Conservation (phyloP, 2,329 filamentous ascomycete species). For the Verticillium albo-atrum region DNA sequence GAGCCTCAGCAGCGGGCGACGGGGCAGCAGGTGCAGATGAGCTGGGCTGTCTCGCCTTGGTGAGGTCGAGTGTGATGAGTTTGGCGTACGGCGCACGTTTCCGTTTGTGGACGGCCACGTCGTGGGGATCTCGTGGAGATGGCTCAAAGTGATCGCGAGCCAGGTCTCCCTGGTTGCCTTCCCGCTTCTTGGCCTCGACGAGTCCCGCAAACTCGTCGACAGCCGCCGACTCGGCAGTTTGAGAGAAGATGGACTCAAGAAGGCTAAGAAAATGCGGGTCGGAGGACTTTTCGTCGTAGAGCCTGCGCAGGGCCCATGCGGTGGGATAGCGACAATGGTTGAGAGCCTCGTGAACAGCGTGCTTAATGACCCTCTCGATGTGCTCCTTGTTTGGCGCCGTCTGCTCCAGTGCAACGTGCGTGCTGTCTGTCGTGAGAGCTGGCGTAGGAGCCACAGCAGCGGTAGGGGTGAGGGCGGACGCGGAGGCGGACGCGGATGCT, state of each 20-base stretch:
- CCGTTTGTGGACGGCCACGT: conserved; percentile 38
- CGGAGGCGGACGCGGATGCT: conserved; percentile 1
- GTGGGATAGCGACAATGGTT: conserved; percentile 54
- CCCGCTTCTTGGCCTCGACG: conserved; percentile 49
- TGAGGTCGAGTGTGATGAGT: conserved; percentile 38
- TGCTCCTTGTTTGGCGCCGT: conserved; percentile 32
- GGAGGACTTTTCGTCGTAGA: conserved; percentile 54
- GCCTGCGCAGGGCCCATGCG: conserved; percentile 54
- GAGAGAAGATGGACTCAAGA: conserved; percentile 53
- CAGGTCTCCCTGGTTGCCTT: conserved; percentile 49
- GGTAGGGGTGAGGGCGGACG: conserved; percentile 3
- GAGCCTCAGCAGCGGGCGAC: not conserved
- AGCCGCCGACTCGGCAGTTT: conserved; percentile 50
- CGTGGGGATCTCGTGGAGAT: conserved; percentile 33
- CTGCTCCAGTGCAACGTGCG: not conserved
- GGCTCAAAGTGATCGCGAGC: conserved; percentile 51
- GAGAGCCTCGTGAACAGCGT: conserved; percentile 55
- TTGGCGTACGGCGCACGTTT: conserved; percentile 44
- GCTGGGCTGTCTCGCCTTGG: not conserved
- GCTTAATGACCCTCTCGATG: conserved; percentile 49
- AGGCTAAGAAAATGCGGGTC: conserved; percentile 50
- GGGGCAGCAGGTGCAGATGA: not conserved
- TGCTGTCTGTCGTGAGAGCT: not conserved
- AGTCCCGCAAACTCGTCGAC: conserved; percentile 46
- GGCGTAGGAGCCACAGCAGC: not conserved